Percentiles rank a stretch among this genome's conserved stretches.
These are phyloP conservation scores for Tulasnella sp. DNA, from an alignment of 768 basidiomycete genomes.

Conservation along the genomic window DNA sequence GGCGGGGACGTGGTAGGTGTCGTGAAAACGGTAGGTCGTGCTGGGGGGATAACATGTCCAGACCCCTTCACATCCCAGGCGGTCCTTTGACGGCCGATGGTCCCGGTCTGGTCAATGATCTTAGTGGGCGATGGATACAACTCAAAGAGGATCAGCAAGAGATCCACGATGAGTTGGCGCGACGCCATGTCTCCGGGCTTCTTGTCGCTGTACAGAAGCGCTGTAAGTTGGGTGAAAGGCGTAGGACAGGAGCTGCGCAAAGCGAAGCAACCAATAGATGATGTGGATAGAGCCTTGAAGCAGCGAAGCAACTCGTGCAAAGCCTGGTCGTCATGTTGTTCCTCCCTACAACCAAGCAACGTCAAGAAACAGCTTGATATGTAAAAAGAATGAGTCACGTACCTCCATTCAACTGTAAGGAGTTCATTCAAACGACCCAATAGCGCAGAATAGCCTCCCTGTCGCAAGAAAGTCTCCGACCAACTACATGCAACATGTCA, in stretches of 20 bases:
- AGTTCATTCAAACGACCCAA: constrained; percentile 81
- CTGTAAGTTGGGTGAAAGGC: constrained; percentile 74
- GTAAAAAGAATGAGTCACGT: constrained; percentile 24
- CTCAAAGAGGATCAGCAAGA: constrained; percentile 80
- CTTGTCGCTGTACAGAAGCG: constrained; percentile 90
- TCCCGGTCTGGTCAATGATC: constrained; percentile 26
- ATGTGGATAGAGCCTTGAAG: constrained; percentile 88
- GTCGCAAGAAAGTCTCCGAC: constrained; percentile 74
- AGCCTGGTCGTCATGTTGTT: constrained; percentile 94
- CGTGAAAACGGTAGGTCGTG: constrained; percentile 19
- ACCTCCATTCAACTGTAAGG: constrained; percentile 96
- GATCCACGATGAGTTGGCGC: constrained; percentile 81
- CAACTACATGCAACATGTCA: constrained; percentile 44
- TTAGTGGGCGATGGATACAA: constrained; percentile 50
- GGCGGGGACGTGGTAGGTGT: constrained; percentile 31
- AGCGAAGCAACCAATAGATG: constrained; percentile 78
- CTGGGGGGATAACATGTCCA: constrained; percentile 20
- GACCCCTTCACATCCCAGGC: constrained; percentile 13
- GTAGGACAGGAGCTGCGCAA: constrained; percentile 81
- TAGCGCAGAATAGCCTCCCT: constrained; percentile 79
- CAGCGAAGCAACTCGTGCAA: constrained; percentile 86
- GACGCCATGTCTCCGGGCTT: constrained; percentile 91
- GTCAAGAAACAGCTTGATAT: constrained; percentile 4
- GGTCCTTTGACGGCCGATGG: constrained; percentile 23
- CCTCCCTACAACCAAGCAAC: constrained; percentile 51